Base-by-base conservation (phyloP, 2,329 filamentous ascomycete genomes). In the Phialocephala sp. region DNA sequence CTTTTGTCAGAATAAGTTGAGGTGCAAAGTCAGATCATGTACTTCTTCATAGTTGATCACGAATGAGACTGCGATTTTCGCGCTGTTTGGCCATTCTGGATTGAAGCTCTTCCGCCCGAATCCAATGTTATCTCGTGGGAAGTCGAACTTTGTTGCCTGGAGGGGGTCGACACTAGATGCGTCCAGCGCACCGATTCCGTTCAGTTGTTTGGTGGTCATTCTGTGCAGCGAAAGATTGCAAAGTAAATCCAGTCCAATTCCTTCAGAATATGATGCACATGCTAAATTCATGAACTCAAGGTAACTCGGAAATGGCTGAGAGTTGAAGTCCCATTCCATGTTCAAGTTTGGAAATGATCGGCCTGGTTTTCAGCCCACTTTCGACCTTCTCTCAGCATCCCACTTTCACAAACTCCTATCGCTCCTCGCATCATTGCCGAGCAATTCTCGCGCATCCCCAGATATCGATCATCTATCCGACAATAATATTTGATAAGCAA, bases 81-180 rank as follows among this genome's bases (percentile, higher is more conserved):
- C 71, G 50, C 69, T 67, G 54, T 73, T 75, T 11, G 72, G 71
- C 71, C 75, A 74, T 64, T 76, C 58, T 14, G 69, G 68, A 60
- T 72, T 68, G 50, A 71, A 41, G n/a, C 61, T 70, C 50, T 66
- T 62, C 12, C 61, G 57, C 11, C 65, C 65, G 24, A 54, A 66
- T 5, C 71, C 72, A 20, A 69, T 56, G 20, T 59, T 45, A 47
- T 74, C 69, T 43, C 72, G 69, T 9, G 70, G 66, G 41, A 73
- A 73, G 47, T 69, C 68, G 54, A 71, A 73, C 56, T 50, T 50
- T 24, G 45, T 50, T 2, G 2, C n/a, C 22, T 50, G 45, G n/a
- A 50, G 45, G 36, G 60, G 56, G 56, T 66, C 64, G 24, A 60
- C 37, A 24, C 39, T 66, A 45, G 57, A 22, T 8, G 58, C 32